Base-by-base conservation (phyloP, 495 filamentous ascomycete genomes). In the Penicillium maclennaniae region DNA sequence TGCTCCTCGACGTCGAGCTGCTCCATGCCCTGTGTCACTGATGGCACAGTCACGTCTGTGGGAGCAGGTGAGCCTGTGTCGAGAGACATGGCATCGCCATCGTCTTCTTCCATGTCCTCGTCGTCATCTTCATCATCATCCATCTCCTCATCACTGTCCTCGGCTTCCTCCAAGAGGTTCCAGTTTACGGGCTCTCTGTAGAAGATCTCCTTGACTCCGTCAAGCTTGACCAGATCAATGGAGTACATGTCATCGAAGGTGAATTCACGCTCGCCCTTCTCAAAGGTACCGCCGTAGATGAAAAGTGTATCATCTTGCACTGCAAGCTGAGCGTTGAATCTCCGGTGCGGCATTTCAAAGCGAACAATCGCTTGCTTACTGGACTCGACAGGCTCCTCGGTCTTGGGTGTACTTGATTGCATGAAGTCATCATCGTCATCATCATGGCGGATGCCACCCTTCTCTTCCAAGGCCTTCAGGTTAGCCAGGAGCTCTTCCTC, bases 231-330 rank as follows among this genome's bases (percentile, higher is more conserved):
- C 31, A 97, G 78, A 64, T 97, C 90, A 57, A 97, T 85, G 9
- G 89, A 86, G 65, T 89, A 92, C 77, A 97, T 77, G 60, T 97
- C 92, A 65, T 96, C 91, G 69, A 95, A 95, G 1, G 88, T 96
- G 61, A 87, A 96, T 66, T 98, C 93, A 16, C 87, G 81, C 62
- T 97, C 93, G 19, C 88, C 92, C 69, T 92, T 91, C 63, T 98
- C 93, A 60, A 88, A 96, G 0, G 91, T 98, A 14, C 93, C 93
- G 17, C 93, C 91, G 61, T 92, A 96, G 21, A 96, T 87, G 63
- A 93, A 98, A 0, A 97, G 75, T 14, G 87, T 81, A 69, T 98
- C 93, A 48, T 90, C 89, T 69, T 96, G 91, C 8, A 97, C 89
- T 1, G 93, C 82, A 37, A 98, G 71, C 55, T 91, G 87, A 3